Evolutionary conservation across 2,329 filamentous ascomycete genomes (phyloP), one percentile per base, ranked within the genome.

Genomic region (Lecanicillium sp.): DNA sequence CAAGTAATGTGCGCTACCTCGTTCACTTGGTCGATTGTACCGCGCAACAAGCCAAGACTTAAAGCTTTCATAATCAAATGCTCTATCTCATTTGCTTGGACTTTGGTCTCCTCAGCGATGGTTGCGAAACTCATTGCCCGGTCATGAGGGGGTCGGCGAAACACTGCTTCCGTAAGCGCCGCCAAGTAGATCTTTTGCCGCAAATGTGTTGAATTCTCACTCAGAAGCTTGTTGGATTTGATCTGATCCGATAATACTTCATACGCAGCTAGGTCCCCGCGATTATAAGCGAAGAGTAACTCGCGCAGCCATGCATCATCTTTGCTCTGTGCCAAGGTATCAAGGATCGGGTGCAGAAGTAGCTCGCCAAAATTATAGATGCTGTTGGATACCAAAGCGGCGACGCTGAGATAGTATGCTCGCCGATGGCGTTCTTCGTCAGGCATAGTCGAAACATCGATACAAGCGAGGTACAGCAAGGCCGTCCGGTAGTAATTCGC

Each of bases 351-450:
- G 61, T 98, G 92, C 50, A 98, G 77, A 22, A 98, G 79, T n/a
- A 98, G 81, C 71, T 98, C 92, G 61, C 92, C 92, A 53, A 98
- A 98, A 71, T 98, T 98, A 78, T 98, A 97, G 68, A 97, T 98
- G 54, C 80, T 87, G 55, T 90, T 86, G 36, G 89, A 96, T 29
- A 96, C 85, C 8, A 98, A 75, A 9, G 92, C 92, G 19, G 92
- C 88, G 39, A 97, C 82, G 56, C 85, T 85, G 46, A 98, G 81
- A 60, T 96, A 88, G 66, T 95, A 94, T 32, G 92, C 92, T 52
- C 90, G 81, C 43, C 75, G 76, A 59, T 82, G 81, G 53, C 86
- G 83, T 61, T 98, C 89, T 39, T 75, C 70, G 39, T 79, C 68
- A 31, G 81, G 73, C 42, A 98, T 72, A 40, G 84, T 75, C 43